These are phyloP conservation scores for Hypoxylon rickii DNA, from an alignment of 495 filamentous ascomycete species.

Conservation along the genomic window DNA sequence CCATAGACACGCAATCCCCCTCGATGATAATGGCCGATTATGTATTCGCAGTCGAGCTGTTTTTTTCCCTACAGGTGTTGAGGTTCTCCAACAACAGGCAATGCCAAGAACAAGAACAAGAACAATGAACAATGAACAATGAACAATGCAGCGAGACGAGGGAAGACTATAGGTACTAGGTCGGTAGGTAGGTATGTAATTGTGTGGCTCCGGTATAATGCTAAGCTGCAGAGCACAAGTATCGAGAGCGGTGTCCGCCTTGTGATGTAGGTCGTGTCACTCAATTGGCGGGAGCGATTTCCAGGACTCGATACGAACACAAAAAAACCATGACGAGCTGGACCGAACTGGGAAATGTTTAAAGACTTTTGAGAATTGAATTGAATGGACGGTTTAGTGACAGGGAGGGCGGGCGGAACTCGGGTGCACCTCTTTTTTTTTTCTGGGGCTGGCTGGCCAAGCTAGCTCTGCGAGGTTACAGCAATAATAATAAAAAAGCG, in stretches of 20 bases:
- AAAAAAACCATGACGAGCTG: slow-evolving; percentile 35
- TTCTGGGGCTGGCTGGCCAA: slow-evolving; percentile 30
- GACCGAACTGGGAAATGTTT: slow-evolving; percentile 34
- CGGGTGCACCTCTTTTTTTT: slow-evolving; percentile 29
- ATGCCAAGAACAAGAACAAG: slow-evolving; percentile 4
- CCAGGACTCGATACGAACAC: slow-evolving; percentile 33
- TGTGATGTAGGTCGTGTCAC: slow-evolving; percentile 31
- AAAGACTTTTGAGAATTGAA: slow-evolving; percentile 32
- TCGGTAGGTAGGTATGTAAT: not conserved
- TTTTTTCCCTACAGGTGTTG: too few species aligned
- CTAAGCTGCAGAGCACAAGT: too few species aligned
- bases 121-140: slow-evolving; percentile 19
- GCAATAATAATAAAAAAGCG: slow-evolving; percentile 29
- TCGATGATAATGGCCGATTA: slow-evolving; percentile 25
- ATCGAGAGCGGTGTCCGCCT: slow-evolving; percentile 26
- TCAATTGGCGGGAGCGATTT: slow-evolving; percentile 33
- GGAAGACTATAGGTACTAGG: not conserved
- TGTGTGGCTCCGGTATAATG: too few species aligned
- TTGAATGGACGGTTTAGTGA: slow-evolving; percentile 27
- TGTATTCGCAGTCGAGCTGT: slow-evolving; percentile 4
- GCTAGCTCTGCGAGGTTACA: slow-evolving; percentile 36
- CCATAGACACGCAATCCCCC: slow-evolving; percentile 28
- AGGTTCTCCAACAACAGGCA: slow-evolving; percentile 23
- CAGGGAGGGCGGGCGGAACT: slow-evolving; percentile 29
- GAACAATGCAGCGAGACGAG: not conserved